Base-by-base conservation (phyloP, 768 basidiomycete species). In the Rickenella mellea region DNA sequence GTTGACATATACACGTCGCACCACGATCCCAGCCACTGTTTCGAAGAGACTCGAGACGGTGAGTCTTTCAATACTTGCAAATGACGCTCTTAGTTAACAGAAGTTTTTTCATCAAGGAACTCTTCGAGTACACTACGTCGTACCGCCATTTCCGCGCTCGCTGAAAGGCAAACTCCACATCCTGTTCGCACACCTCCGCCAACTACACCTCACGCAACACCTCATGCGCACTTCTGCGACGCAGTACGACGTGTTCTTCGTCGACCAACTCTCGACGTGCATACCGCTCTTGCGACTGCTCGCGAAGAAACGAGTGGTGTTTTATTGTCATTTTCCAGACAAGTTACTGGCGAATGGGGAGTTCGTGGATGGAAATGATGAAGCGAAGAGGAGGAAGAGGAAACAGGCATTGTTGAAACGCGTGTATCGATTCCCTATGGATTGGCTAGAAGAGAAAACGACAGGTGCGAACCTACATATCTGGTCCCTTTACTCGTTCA, bases 281-380 rank as follows among this genome's bases (percentile, higher is more conserved):
- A 69, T 97, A 20, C 94, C 94, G 0, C 67, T 96, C 44, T 68
- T 99, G 0, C 74, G 87, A 2, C 53, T 65, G 45, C 53, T 87
- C 11, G 74, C 69, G 2, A 68, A 68, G 17, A 87, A 76, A n/a
- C 78, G 89, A 2, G 86, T 94, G 24, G 82, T 98, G 15, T 98
- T 97, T 62, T 98, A 99, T 58, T 94, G 91, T 51, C 96, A 98
- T 58, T 98, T 99, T 51, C 96, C 94, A 0, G 94, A 99, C 64
- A 94, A 94, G 60, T 68, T 98, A 1, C 73, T 97, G 21, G 78
- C 83, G 5, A 74, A 77, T 47, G 85, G 85, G 0, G 76, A 70
- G 28, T 77, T 62, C 53, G 69, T 78, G 0, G 77, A 83, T 40
- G 80, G 75, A 10, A 60, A 65, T 41, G 52, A 60, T 4, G 15